Conservation (phyloP, 352 stramenopile species). For the Phytophthora podocarpi region DNA sequence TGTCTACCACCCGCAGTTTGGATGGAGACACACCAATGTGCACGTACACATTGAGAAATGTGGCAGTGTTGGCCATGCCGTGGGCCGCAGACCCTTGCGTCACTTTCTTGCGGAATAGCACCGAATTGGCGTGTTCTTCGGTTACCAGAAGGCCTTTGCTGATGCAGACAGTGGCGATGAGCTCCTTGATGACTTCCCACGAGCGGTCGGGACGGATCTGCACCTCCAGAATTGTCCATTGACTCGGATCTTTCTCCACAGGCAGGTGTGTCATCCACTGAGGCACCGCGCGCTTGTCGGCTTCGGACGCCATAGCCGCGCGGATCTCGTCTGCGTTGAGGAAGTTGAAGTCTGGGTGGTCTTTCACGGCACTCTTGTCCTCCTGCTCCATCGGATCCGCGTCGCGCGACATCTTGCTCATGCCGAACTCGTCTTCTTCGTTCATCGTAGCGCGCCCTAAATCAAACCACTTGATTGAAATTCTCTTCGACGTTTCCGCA, state of each 20-base stretch:
- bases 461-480: too few species aligned
- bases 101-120: slow-evolving; percentile 79
- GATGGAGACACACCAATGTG: slow-evolving; percentile 74
- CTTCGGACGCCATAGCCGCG: slow-evolving; percentile 27
- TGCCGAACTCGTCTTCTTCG: slow-evolving; percentile 78
- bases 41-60: slow-evolving; percentile 78
- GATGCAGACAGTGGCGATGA: slow-evolving; percentile 80
- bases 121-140: slow-evolving; percentile 55
- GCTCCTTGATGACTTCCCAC: slow-evolving; percentile 81
- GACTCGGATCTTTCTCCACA: slow-evolving; percentile 61
- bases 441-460: slow-evolving; percentile 33
- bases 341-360: slow-evolving; percentile 76
- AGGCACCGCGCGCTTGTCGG: slow-evolving; percentile 44
- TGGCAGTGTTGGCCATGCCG: slow-evolving; percentile 67
- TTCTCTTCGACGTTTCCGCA: too few species aligned
- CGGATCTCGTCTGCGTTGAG: slow-evolving; percentile 41
- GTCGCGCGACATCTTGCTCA: slow-evolving; percentile 64
- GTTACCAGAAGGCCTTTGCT: slow-evolving; percentile 68
- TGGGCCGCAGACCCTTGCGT: slow-evolving; percentile 62
- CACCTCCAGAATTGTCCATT: slow-evolving; percentile 76
- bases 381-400: slow-evolving; percentile 76
- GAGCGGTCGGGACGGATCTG: slow-evolving; percentile 71
- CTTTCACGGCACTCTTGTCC: slow-evolving; percentile 49
- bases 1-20: slow-evolving; percentile 76
- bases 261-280: slow-evolving; percentile 63